Percentiles rank a stretch among this genome's conserved stretches.
These are phyloP conservation scores for Panaeolus papilionaceus DNA, from an alignment of 768 basidiomycete species.

Conservation along the genomic window DNA sequence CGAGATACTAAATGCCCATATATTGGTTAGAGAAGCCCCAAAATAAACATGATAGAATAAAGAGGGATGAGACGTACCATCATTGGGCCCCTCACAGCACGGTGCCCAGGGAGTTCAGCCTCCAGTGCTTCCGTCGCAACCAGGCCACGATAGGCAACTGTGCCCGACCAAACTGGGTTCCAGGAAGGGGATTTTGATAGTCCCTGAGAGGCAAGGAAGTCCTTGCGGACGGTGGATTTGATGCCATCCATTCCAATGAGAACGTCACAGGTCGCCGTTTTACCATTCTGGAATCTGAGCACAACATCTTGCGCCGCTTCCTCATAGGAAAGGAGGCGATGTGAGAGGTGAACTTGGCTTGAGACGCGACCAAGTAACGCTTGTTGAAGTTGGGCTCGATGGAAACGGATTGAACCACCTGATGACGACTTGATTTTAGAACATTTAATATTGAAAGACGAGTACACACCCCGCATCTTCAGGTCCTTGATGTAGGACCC, in stretches of 20 bases:
- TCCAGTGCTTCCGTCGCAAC: slow-evolving; percentile 53
- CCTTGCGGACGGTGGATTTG: slow-evolving; percentile 37
- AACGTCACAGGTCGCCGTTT: slow-evolving; percentile 41
- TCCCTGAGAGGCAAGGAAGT: slow-evolving; percentile 24
- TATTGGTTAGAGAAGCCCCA: not conserved
- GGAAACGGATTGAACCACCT: slow-evolving; percentile 39
- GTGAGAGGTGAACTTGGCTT: slow-evolving; percentile 40
- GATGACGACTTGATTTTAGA: not conserved
- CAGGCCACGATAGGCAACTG: slow-evolving; percentile 57
- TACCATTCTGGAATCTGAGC: slow-evolving; percentile 45
- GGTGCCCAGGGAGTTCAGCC: slow-evolving; percentile 49
- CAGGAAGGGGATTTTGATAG: slow-evolving; percentile 31
- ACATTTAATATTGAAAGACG: not conserved
- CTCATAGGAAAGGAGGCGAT: slow-evolving; percentile 40
- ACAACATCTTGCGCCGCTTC: slow-evolving; percentile 31
- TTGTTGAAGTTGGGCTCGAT: slow-evolving; percentile 44
- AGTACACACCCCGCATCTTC: slow-evolving; percentile 8
- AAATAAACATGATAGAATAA: not conserved
- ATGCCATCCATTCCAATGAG: slow-evolving; percentile 52
- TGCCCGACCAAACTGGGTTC: slow-evolving; percentile 60
- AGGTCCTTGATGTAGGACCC: slow-evolving; percentile 18
- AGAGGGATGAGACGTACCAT: slow-evolving; percentile 39
- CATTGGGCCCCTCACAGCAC: slow-evolving; percentile 45
- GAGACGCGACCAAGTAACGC: slow-evolving; percentile 37
- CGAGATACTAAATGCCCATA: slow-evolving; percentile 32